Conservation (phyloP, 2,329 filamentous ascomycete species). For the Magnaporthales sp. region DNA sequence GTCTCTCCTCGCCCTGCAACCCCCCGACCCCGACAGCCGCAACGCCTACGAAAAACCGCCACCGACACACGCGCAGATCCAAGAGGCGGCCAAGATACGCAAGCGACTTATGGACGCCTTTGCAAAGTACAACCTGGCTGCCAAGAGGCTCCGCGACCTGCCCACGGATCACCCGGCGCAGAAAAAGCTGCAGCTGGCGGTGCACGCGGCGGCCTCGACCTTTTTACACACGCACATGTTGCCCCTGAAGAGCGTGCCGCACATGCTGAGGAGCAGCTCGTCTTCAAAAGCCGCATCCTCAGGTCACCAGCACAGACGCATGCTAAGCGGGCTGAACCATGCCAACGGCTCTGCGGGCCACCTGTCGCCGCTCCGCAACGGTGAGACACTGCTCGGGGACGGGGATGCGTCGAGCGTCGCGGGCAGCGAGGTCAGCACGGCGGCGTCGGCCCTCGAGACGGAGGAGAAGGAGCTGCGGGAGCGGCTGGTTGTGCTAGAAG, state of each 20-base stretch:
- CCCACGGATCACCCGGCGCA: constrained; percentile 66
- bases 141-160: constrained; percentile 71
- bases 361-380: constrained; percentile 35
- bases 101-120: constrained; percentile 85
- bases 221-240: constrained; percentile 90
- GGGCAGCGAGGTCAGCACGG: constrained; percentile 41
- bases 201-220: constrained; percentile 72
- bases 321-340: constrained; percentile 17
- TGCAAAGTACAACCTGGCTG: constrained; percentile 75
- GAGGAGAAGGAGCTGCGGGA: constrained; percentile 81
- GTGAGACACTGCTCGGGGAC: constrained; percentile 28
- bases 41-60: constrained; percentile 28
- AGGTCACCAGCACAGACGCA: constrained; percentile 15
- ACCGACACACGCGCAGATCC: constrained; percentile 57
- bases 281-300: constrained; percentile 14
- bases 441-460: constrained; percentile 55
- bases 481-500: constrained; percentile 73
- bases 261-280: constrained; percentile 45
- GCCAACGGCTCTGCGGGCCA: constrained; percentile 5
- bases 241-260: constrained; percentile 67
- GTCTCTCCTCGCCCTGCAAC: constrained; percentile 61
- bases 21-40: constrained; percentile 22
- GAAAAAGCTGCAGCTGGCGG: constrained; percentile 65
- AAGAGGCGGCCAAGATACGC: constrained; percentile 82
- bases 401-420: constrained; percentile 41